Percentiles rank a stretch among this genome's conserved stretches.
phyloP scores from a whole-genome alignment of 306 rosid genomes.

The peach (Prunus persica) region DNA sequence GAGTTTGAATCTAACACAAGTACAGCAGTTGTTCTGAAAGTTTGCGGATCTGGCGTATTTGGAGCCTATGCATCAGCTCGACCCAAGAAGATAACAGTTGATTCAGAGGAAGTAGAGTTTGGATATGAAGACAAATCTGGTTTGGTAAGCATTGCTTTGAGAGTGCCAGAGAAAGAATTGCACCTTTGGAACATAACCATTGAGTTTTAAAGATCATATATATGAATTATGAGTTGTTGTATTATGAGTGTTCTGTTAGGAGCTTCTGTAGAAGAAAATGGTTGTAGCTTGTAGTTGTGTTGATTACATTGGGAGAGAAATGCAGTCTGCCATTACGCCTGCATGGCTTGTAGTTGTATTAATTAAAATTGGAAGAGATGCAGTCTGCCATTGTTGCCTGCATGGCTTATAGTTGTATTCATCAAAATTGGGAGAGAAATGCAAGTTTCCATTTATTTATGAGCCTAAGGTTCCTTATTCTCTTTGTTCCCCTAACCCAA shows the following conservation, averaged over 20 bases:
- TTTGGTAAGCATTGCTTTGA: constrained; percentile 49
- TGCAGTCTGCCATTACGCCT: constrained; percentile 6
- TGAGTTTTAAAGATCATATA: constrained; percentile 17
- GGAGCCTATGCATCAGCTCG: constrained; percentile 67
- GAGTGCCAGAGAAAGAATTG: constrained; percentile 55
- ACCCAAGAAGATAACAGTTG: constrained; percentile 51
- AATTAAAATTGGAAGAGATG: no score
- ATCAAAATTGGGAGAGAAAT: background rate
- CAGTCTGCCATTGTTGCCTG: no score
- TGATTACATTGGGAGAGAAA: background rate
- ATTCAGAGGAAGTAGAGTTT: constrained; percentile 52
- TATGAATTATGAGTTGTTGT: background rate
- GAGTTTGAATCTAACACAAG: constrained; percentile 36
- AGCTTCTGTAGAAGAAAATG: background rate
- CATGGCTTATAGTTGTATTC: background rate
- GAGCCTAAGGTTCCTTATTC: no score
- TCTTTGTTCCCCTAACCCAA: no score
- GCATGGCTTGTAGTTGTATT: background rate
- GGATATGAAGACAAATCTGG: constrained; percentile 55
- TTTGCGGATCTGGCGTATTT: constrained; percentile 57
- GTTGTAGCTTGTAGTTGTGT: background rate
- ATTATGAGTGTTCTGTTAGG: background rate
- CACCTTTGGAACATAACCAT: constrained; percentile 54
- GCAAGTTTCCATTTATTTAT: background rate
- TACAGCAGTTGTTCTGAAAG: constrained; percentile 36